Conservation (phyloP, 495 filamentous ascomycete species). For the Trichoderma gamsii region DNA sequence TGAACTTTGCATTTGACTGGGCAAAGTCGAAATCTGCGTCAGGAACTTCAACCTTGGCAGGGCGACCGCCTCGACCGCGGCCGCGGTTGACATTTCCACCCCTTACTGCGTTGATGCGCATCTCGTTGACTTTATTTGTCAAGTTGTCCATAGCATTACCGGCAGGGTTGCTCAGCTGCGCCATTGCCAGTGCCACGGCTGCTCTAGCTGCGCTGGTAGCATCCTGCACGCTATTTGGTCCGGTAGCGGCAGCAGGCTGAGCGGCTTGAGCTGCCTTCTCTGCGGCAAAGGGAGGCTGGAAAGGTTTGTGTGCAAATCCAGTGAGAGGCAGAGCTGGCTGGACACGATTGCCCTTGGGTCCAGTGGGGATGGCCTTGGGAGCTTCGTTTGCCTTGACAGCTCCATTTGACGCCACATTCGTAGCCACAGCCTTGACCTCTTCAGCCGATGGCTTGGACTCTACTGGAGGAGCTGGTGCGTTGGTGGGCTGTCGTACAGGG, state of each 20-base stretch:
- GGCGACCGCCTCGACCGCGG: slow-evolving; percentile 44
- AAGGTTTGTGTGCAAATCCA: slow-evolving; percentile 53
- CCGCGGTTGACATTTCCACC: slow-evolving; percentile 39
- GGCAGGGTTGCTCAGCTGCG: slow-evolving; percentile 56
- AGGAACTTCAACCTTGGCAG: slow-evolving; percentile 77
- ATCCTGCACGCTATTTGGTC: slow-evolving; percentile 46
- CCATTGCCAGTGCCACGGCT: slow-evolving; percentile 86
- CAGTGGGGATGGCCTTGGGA: slow-evolving; percentile 48
- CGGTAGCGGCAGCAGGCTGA: slow-evolving; percentile 29
- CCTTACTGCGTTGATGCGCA: slow-evolving; percentile 60
- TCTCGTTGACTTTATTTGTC: slow-evolving; percentile 77
- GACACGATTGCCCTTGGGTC: slow-evolving; percentile 52
- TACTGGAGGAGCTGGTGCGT: slow-evolving; percentile 46
- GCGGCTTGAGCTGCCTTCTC: slow-evolving; percentile 25
- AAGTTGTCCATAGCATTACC: slow-evolving; percentile 63
- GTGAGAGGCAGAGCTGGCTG: slow-evolving; percentile 57
- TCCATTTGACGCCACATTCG: slow-evolving; percentile 34
- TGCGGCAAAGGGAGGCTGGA: slow-evolving; percentile 9
- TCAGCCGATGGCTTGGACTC: slow-evolving; percentile 61
- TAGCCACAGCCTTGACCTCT: slow-evolving; percentile 45
- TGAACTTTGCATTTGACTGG: slow-evolving; percentile 91
- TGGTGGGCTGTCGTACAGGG: slow-evolving; percentile 27
- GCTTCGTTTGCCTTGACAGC: slow-evolving; percentile 28
- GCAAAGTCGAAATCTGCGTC: slow-evolving; percentile 90
- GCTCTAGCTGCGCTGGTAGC: slow-evolving; percentile 78